phyloP scores from a whole-genome alignment of 495 filamentous ascomycete species.

The Bathelium albidoporum region DNA sequence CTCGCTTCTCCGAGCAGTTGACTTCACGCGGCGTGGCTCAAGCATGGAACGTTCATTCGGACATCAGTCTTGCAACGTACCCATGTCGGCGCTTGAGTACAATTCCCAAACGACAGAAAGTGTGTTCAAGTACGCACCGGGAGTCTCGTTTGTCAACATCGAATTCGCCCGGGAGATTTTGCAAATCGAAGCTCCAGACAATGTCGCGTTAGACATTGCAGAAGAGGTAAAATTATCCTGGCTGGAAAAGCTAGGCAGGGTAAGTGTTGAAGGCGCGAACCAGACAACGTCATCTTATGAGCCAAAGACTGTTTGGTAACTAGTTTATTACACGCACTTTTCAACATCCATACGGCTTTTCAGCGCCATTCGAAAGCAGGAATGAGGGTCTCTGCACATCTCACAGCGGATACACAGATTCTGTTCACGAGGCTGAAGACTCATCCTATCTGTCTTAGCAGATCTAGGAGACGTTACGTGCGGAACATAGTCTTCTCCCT shows the following conservation, averaged over 20 bases:
- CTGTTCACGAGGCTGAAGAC: conserved; percentile 13
- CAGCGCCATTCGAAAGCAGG: conserved; percentile 9
- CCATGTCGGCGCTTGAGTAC: conserved; percentile 15
- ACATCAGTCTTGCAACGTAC: conserved; percentile 3
- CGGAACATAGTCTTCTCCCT: conserved; percentile 14
- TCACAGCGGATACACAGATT: conserved; percentile 18
- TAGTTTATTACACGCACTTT: conserved; percentile 16
- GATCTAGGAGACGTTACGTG: conserved; percentile 19
- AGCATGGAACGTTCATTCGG: neutral
- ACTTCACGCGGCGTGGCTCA: conserved; percentile 8
- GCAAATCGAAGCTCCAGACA: conserved; percentile 12
- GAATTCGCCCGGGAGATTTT: conserved; percentile 16
- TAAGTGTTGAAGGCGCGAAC: conserved; percentile 16
- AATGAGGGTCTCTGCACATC: conserved; percentile 5
- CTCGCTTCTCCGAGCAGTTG: conserved; percentile 18
- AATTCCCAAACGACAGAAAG: neutral
- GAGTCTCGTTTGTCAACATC: conserved; percentile 16
- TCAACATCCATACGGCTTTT: conserved; percentile 19
- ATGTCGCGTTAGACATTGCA: conserved; percentile 10
- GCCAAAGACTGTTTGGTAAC: conserved; percentile 17
- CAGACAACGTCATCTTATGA: conserved; percentile 11
- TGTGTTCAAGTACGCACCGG: conserved; percentile 15
- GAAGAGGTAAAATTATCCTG: conserved; percentile 16
- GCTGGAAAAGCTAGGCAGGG: conserved; percentile 18
- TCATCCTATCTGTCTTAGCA: conserved; percentile 17